Conservation (phyloP, 2,329 filamentous ascomycete genomes). For the Purpureocillium lavendulum region DNA sequence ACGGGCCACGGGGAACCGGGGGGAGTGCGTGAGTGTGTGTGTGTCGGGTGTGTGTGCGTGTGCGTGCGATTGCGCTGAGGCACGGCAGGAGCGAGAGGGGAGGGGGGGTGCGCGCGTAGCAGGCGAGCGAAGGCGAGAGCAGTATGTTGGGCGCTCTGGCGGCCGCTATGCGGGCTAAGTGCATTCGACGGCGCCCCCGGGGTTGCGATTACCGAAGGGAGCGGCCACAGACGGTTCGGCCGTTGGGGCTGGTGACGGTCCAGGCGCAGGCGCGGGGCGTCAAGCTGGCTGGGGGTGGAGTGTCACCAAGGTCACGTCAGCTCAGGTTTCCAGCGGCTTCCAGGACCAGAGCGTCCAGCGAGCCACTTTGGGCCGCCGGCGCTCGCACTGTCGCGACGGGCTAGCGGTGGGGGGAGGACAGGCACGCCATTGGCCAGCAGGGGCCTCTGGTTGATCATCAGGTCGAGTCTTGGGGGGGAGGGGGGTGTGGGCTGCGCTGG, state of each 20-base stretch:
- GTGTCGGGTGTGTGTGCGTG: constrained; percentile 11
- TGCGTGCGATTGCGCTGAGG: constrained; percentile 2
- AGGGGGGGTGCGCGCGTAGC: constrained; percentile 17
- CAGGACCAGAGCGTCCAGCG: constrained; percentile 3
- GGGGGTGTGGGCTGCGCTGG: background rate
- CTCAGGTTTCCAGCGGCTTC: constrained; percentile 11
- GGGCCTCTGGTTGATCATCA: constrained; percentile 12
- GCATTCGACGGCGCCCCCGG: constrained; percentile 17
- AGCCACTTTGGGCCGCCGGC: background rate
- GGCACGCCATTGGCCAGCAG: constrained; percentile 9
- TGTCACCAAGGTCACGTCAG: background rate
- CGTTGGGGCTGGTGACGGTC: constrained; percentile 4
- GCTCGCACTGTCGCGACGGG: constrained; percentile 3
- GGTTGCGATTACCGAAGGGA: constrained; percentile 22
- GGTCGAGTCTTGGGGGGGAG: constrained; percentile 8
- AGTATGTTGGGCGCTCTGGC: constrained; percentile 5
- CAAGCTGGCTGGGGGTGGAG: too few relatives aligned
- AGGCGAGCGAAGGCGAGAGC: background rate
- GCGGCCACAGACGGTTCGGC: constrained; percentile 3
- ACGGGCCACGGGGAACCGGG: constrained; percentile 5
- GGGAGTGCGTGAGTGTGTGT: constrained; percentile 11
- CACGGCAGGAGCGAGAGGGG: background rate
- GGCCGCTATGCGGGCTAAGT: constrained; percentile 12
- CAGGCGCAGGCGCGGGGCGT: too few relatives aligned
- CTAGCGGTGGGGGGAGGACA: constrained; percentile 4